Conservation (phyloP, 805 yeast species). For the Spathaspora hagerdaliae region DNA sequence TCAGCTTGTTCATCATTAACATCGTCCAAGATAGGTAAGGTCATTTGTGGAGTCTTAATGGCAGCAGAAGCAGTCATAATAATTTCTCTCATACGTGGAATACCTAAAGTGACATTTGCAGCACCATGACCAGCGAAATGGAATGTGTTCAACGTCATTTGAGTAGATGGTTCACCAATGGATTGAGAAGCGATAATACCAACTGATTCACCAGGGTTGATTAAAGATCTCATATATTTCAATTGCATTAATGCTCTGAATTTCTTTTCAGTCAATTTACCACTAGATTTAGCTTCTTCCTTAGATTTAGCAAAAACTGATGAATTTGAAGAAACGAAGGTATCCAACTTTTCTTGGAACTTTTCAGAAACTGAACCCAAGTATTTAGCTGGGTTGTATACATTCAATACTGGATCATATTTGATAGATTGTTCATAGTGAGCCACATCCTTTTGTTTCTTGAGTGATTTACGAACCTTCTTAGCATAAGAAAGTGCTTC, state of each 20-base stretch:
- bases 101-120: slow-evolving; percentile 98
- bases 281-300: slow-evolving; percentile 37
- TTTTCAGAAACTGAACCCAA: slow-evolving; percentile 91
- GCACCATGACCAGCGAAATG: slow-evolving; percentile 99
- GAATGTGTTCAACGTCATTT: slow-evolving; percentile 95
- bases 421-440: slow-evolving; percentile 61
- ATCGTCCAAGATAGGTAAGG: slow-evolving; percentile 76
- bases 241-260: slow-evolving; percentile 96
- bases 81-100: slow-evolving; percentile 99
- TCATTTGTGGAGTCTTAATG: slow-evolving; percentile 99
- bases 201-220: slow-evolving; percentile 96
- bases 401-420: slow-evolving; percentile 85
- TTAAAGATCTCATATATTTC: slow-evolving; percentile 93
- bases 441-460: slow-evolving; percentile 59
- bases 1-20: slow-evolving; percentile 87
- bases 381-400: slow-evolving; percentile 83
- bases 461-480: slow-evolving; percentile 69
- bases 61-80: slow-evolving; percentile 97
- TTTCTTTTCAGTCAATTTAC: slow-evolving; percentile 66
- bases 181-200: slow-evolving; percentile 98
- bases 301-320: slow-evolving; percentile 52
- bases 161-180: slow-evolving; percentile 98
- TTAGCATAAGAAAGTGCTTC: slow-evolving; percentile 76
- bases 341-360: slow-evolving; percentile 78
- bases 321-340: slow-evolving; percentile 55